Base-by-base conservation (phyloP, 192 early-diverging fungal species). In the Coemansia sp. region DNA sequence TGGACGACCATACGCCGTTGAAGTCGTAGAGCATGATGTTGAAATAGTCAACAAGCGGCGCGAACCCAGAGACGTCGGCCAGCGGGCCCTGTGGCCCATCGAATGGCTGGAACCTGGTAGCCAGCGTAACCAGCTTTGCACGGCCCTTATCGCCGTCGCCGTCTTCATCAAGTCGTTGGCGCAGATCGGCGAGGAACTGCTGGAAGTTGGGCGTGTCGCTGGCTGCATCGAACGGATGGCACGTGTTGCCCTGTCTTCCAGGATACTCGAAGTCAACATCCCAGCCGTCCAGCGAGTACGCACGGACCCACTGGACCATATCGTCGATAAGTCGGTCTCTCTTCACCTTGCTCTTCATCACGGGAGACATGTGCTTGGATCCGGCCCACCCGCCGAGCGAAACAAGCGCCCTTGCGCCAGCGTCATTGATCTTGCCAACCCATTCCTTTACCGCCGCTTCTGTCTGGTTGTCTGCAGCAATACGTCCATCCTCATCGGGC, bases 251-350 rank as follows among this genome's bases (percentile, higher is more conserved):
- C 21, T 74, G 72, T n/a, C 85, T 72, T 41, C 85, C 84, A 3
- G 86, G 91, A 62, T 89, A 91, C 72, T 92, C 91, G 78, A 75
- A 91, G 71, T 92, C 92, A 65, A 93, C 77, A 68, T 93, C 92
- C 61, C 90, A 83, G 63, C 92, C 92, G 79, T 92, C 90, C 2
- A 91, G 69, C 12, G 78, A 66, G 62, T 83, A 87, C 1, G 78
- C 76, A 13, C 72, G 74, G 40, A 88, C 71, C 67, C 86, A 84
- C 8, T 64, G 43, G 21, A 86, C 61, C 60, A 86, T 87, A 36
- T 87, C 78, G 41, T 71, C 60, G 26, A 88, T 83, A 68, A 89
- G 79, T 0, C 61, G 68, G 42, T 70, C 65, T 36, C 89, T 82
- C 37, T 74, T 78, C 8, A 55, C 26, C 16, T 56, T 47, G 49